Percentiles rank a stretch among this genome's conserved stretches.
Conservation (phyloP, 2,329 filamentous ascomycete genomes). For the Nakataea oryzae region DNA sequence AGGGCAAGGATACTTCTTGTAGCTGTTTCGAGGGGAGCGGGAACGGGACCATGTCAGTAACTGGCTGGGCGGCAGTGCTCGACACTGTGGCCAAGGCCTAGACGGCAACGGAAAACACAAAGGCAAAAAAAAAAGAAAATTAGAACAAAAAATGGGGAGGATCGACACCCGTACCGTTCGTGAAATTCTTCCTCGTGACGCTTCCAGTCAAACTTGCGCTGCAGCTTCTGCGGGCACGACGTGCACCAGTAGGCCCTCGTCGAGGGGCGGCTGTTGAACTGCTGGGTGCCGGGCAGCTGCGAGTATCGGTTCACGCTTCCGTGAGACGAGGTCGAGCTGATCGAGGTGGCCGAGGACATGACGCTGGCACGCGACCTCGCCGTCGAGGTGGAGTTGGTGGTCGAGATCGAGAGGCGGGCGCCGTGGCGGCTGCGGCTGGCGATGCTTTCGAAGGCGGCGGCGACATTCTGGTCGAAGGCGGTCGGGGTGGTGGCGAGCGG, state of each 20-base stretch:
- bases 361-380: conserved; percentile 36
- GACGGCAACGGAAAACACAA: background rate
- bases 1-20: conserved; percentile 57
- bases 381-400: conserved; percentile 33
- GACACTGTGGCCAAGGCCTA: background rate
- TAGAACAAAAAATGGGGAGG: background rate
- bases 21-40: conserved; percentile 12
- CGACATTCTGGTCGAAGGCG: conserved; percentile 3
- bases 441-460: background rate
- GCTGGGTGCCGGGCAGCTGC: conserved; percentile 19
- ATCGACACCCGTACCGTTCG: conserved; percentile 22
- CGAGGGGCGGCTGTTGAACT: conserved; percentile 1
- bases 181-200: conserved; percentile 61
- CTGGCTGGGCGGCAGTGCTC: too few relatives aligned
- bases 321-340: conserved; percentile 17
- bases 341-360: conserved; percentile 25
- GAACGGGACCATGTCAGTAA: background rate
- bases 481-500: background rate
- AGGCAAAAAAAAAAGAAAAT: too few relatives aligned
- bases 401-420: conserved; percentile 6
- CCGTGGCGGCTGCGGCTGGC: background rate
- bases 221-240: conserved; percentile 53
- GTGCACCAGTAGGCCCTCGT: conserved; percentile 46
- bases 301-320: conserved; percentile 18
- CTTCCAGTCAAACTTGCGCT: conserved; percentile 61